Base-by-base conservation (phyloP, 1,284 basidiomycete genomes). In the Moesziomyces parantarcticus region DNA sequence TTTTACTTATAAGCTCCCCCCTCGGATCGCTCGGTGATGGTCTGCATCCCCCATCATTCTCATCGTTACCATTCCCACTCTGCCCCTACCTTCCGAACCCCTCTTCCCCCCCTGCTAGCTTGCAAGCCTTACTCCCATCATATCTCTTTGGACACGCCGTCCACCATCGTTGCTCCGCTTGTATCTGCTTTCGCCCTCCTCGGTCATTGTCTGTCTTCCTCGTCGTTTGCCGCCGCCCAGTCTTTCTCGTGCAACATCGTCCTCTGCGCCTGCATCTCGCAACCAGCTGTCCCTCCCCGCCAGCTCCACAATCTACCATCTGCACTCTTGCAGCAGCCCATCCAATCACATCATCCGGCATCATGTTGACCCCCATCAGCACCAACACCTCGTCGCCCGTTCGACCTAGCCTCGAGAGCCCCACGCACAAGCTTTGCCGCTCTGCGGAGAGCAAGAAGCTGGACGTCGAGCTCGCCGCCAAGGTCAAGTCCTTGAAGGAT, bases 1-100 rank as follows among this genome's bases (percentile, higher is more conserved):
- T 55, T 59, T 66, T 50, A 44, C 52, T 66, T 72, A 72, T 62
- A 72, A 72, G 43, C 39, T 49, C 23, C 29, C 50, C 66, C 62
- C 69, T 72, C 69, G 69, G 69, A 72, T 48, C 54, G 43, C 69
- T 72, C 69, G 63, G 69, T 62, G 62, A 72, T 66, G 52, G 50
- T 59, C 57, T 36, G 50, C 56, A 58, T 59, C 57, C 50, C 45
- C 50, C 56, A 59, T 59, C 53, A 55, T 47, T 43, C 48, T 42
- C 61, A n/a, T 59, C 54, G 41, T 57, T 25, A 34, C 53, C 46
- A 49, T 57, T 56, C 45, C 56, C 67, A 46, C 49, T 36, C 46
- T 50, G 53, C 36, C 51, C 57, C 67, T 53, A 51, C 26, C 46
- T 50, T 58, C 36, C 51, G 43, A 47, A 39, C 52, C 43, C 47